Evolutionary conservation across 2,329 filamentous ascomycete genomes (phyloP), one percentile per base, ranked within the genome.

Genomic region (Sphaerulina vaccinii): DNA sequence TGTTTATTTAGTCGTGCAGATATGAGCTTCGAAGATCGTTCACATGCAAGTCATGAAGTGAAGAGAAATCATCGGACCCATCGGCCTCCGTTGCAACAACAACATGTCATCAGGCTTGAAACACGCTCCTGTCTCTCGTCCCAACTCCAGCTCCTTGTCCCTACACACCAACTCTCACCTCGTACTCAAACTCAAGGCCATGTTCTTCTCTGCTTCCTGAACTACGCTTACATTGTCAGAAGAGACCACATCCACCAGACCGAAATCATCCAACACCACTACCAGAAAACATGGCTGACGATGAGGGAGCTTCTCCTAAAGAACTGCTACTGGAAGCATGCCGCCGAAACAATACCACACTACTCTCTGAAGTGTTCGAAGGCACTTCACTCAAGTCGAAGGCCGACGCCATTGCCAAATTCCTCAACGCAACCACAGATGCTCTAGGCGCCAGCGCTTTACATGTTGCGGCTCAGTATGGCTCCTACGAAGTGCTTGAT

Each of bases 261-360:
- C 36, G 18, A 22, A 39, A 29, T 29, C 27, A 9, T 39, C 36
- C 36, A 2, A 3, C 35, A 39, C 4, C 18, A 19, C 36, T 9
- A 21, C 37, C 39, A 15, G 16, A 47, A 54, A 57, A 42, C 50
- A 64, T 64, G 64, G 56, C 62, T 18, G 54, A 48, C 64, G 64
- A 66, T 55, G 62, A 95, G 87, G 93, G 92, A 69, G 92, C 92
- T 62, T 88, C 88, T 54, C 83, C 85, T 40, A 80, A 85, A 70
- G 92, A 97, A 76, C 82, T 88, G 66, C 82, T 97, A 63, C 83
- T 97, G 73, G 92, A 95, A 76, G 89, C 93, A 64, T 95, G 88
- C 75, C 89, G 92, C 56, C 83, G 90, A 67, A 92, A 97, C 79
- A 96, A 97, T 74, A 85, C 85, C 61, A 86, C 92, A 48, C 83